Conservation (phyloP, 805 yeast genomes). For the Ogataea nitratoaversa region DNA sequence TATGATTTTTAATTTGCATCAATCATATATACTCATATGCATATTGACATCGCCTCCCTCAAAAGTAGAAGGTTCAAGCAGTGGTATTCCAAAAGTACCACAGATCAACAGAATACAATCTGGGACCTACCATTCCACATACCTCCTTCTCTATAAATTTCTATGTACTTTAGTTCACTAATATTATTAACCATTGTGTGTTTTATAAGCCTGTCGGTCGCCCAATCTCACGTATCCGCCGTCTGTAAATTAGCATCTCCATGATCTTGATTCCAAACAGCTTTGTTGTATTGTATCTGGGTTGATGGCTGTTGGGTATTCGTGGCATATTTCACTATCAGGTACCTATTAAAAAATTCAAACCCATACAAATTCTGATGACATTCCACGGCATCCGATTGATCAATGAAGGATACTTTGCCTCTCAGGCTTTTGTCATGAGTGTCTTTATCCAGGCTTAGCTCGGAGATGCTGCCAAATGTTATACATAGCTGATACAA, state of each 20-base stretch:
- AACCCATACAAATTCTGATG: slow-evolving; percentile 21
- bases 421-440: slow-evolving; percentile 1
- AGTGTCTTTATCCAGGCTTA: slow-evolving; percentile 3
- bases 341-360: slow-evolving; percentile 8
- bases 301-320: no score
- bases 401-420: slow-evolving; percentile 11
- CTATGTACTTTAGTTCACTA: no score
- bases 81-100: no score
- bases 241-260: no score
- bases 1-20: slow-evolving; percentile 1
- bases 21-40: background rate
- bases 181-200: no score
- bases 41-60: background rate
- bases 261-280: slow-evolving; percentile 6
- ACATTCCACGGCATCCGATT: slow-evolving; percentile 19
- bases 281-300: no score
- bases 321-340: slow-evolving; percentile 8
- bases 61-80: background rate
- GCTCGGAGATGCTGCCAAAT: slow-evolving; percentile 16
- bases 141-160: no score
- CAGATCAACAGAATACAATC: no score
- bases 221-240: no score
- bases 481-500: slow-evolving; percentile 10
- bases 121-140: no score
- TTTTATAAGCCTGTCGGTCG: no score